Base-by-base conservation (phyloP, 768 basidiomycete genomes). In the Lyophyllum semitale region DNA sequence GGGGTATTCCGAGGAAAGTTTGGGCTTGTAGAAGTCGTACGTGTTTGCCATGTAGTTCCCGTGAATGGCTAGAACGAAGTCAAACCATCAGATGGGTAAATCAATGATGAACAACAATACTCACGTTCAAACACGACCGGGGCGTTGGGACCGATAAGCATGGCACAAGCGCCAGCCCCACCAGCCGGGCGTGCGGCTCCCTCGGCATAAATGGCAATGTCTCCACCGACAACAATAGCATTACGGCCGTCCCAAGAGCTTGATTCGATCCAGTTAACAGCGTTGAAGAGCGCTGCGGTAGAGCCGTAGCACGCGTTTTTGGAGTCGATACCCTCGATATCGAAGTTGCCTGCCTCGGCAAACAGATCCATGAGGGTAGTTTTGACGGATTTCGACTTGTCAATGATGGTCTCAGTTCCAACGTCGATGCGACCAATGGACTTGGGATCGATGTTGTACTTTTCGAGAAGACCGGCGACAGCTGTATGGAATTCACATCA, bases 221-320 rank as follows among this genome's bases (percentile, higher is more conserved):
- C 97, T 57, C 95, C 97, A 30, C 85, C 87, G 47, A 98, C 94
- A 58, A 98, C 95, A 59, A 99, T 95, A 11, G 97, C 96, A 69
- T 96, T 94, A 51, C 96, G 85, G 47, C 96, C 96, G 64, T 99
- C 96, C 97, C 96, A 99, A 5, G 90, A 93, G 47, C 85, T 86
- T 32, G 89, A 91, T 71, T 99, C 96, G 57, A 98, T 78, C 97
- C 97, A 99, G 83, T 99, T 99, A 68, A 96, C 79, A 45, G 93
- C 91, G 74, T 99, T 99, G 87, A 98, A 99, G 53, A 99, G 85
- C 3, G 97, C 97, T 42, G 97, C 97, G 22, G 97, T 99, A 32
- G 93, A 95, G 26, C 97, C 97, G 66, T 99, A 99, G 79, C 97
- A 99, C 18, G 97, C 97, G 69, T 98, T 99, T 79, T 98, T 98